A percentile compares a stretch with the other conserved stretches of the same genome.
phyloP scores from a whole-genome alignment of 331 rosid species.

The Pyrus hybrid region DNA sequence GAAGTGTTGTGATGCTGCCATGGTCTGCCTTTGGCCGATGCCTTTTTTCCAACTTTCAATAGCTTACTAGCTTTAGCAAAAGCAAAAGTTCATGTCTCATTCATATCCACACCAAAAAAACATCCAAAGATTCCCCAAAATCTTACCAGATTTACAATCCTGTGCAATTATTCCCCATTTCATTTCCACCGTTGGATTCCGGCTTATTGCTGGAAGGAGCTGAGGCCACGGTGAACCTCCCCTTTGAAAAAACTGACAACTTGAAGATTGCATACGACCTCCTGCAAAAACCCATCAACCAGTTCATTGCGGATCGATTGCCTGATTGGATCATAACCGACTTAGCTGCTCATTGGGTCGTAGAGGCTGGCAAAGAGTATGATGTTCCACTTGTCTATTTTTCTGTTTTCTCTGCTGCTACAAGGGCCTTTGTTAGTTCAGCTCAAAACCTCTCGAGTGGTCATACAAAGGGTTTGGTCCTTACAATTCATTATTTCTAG shows the following conservation, averaged over 20 bases:
- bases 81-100: constrained; percentile 28
- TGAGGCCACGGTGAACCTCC: constrained; percentile 29
- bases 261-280: neutral
- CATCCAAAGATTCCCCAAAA: constrained; percentile 27
- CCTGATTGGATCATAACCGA: neutral
- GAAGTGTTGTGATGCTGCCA: constrained; percentile 29
- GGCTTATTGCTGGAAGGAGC: constrained; percentile 26
- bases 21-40: constrained; percentile 40
- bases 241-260: constrained; percentile 19
- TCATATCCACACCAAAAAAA: constrained; percentile 40
- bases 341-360: neutral
- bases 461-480: too few species aligned
- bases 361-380: constrained; percentile 25
- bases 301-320: neutral
- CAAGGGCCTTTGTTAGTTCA: neutral
- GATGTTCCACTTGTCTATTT: constrained; percentile 10
- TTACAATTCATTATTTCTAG: too few species aligned
- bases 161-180: constrained; percentile 14
- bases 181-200: constrained; percentile 9
- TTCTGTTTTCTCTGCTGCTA: neutral
- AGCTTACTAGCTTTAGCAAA: constrained; percentile 43
- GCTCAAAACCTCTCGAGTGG: neutral
- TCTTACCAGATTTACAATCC: constrained; percentile 12
- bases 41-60: constrained; percentile 32
- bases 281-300: neutral